Evolutionary conservation across 495 filamentous ascomycete genomes (phyloP).

Genomic region (Aspergillus biplanus): DNA sequence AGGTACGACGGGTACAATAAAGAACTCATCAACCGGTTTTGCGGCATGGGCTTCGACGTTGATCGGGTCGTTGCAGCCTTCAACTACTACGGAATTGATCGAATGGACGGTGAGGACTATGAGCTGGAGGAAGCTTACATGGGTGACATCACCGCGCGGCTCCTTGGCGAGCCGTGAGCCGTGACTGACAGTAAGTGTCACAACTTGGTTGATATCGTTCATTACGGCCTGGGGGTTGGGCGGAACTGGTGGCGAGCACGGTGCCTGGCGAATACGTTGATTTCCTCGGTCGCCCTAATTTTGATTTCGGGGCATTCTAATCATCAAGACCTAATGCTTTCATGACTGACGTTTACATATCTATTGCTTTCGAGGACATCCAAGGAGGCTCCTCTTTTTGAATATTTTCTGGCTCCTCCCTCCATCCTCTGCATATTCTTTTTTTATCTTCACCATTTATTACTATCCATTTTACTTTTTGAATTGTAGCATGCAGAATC

Average conservation of each 20-base stretch:
- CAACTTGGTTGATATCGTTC: constrained; percentile 8
- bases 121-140: constrained; percentile 83
- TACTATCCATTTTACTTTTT: too few species aligned
- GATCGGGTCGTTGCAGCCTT: constrained; percentile 85
- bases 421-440: too few species aligned
- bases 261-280: constrained; percentile 30
- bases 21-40: constrained; percentile 84
- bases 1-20: constrained; percentile 92
- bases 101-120: constrained; percentile 75
- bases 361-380: background rate
- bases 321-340: constrained; percentile 9
- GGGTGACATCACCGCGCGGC: constrained; percentile 83
- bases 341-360: constrained; percentile 11
- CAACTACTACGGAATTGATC: constrained; percentile 77
- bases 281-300: constrained; percentile 11
- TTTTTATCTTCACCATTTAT: too few species aligned
- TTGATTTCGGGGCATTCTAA: constrained; percentile 11
- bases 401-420: too few species aligned
- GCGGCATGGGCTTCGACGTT: constrained; percentile 93
- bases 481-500: too few species aligned
- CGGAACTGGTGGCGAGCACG: constrained; percentile 25
- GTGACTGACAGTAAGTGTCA: constrained; percentile 30
- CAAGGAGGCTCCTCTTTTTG: too few species aligned
- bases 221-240: constrained; percentile 5
- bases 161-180: constrained; percentile 82